Conservation (phyloP, 306 rosid species). For the Vigna radiata region DNA sequence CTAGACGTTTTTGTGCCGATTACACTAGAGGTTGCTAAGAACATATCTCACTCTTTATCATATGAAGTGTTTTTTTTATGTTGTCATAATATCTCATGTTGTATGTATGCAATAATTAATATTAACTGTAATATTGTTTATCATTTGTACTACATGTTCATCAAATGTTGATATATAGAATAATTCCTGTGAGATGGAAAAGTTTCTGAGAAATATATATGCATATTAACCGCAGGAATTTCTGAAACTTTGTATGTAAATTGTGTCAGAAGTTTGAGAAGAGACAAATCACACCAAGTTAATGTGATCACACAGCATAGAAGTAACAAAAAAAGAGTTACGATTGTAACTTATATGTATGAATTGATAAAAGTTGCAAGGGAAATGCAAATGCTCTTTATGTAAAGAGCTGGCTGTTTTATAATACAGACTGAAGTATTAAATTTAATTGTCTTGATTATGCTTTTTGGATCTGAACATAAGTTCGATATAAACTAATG, state of each 20-base stretch:
- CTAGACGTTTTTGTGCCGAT: conserved; percentile 16
- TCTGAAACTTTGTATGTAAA: neutral
- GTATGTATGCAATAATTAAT: neutral
- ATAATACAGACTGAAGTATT: no score
- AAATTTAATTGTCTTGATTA: no score
- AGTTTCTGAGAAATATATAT: neutral
- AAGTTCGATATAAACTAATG: no score
- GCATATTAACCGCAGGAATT: neutral
- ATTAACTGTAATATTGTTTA: neutral
- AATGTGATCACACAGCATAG: neutral
- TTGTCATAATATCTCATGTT: neutral
- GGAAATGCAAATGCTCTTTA: no score
- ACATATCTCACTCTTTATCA: neutral
- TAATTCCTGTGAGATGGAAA: neutral
- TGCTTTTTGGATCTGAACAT: no score
- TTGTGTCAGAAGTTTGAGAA: no score
- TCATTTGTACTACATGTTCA: neutral
- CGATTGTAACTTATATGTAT: no score
- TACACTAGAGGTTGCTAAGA: conserved; percentile 36
- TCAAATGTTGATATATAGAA: neutral
- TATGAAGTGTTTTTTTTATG: conserved; percentile 1
- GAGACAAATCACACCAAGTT: no score
- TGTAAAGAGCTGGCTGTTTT: no score
- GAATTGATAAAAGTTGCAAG: no score
- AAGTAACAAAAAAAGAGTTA: no score